Base-by-base conservation (phyloP, 768 basidiomycete genomes). In the Leucosporidium yakuticum region DNA sequence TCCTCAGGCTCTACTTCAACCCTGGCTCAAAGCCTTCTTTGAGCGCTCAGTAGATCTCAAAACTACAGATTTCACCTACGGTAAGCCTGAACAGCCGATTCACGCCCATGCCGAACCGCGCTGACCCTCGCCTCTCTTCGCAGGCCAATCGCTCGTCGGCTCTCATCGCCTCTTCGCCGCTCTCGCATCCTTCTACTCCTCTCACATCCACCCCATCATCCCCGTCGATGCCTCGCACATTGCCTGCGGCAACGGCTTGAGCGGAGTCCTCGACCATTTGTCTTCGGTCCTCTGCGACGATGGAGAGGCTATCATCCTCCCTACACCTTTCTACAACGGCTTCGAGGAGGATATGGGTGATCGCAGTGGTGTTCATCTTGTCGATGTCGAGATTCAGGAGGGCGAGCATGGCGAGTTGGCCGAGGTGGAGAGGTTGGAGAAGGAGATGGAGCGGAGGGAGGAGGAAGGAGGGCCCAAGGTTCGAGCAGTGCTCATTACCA, bases 401-500 rank as follows among this genome's bases (percentile, higher is more conserved):
- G 72, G 61, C 2, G 49, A 60, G 4, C 67, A 75, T 47, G 69
- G 67, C 4, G 20, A 20, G 17, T 59, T 55, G 29, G 56, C 48
- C 21, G 64, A 66, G 23, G 53, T 74, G 39, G 69, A 66, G 31
- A 59, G 56, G 31, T 75, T 64, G 32, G 72, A 73, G 53, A 32
- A 25, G 11, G 61, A 59, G 36, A n/a, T 66, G 23, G 27, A 17
- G 29, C 58, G 54, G 36, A 48, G 64, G 31, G 54, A 65, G 57
- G 48, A 25, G 29, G 60, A 31, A 7, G 63, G 60, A 2, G 29
- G 34, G 21, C 14, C 29, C 2, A 47, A 57, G 60, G 68, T 70
- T 49, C 21, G 66, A 17, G 74, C 70, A 2, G 29, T 76, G 12
- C 69, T 76, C 50, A 21, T 76, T 2, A 71, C 69, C 63, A 76